Base-by-base conservation (phyloP, 768 basidiomycete species). In the Pleurotus platypus region DNA sequence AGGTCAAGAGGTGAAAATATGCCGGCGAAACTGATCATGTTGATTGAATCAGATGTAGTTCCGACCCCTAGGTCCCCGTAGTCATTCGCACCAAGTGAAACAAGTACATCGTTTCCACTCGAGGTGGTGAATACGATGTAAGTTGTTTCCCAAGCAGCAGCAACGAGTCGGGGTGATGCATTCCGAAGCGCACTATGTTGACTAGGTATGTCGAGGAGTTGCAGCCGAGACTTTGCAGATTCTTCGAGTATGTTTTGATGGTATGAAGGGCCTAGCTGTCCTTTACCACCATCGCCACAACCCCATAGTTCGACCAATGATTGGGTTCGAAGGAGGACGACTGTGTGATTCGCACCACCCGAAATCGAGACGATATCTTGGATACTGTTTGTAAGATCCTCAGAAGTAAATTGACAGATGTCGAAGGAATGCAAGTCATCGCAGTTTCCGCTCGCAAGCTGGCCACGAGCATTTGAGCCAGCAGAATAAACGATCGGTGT, bases 51-150 rank as follows among this genome's bases (percentile, higher is more conserved):
- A 22, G 16, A 7, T 13, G 6, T 20, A 1, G 57, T 59, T 4
- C 81, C 87, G 46, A 80, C 64, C 1, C 92, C 93, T 46, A 93
- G 76, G 66, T 89, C 86, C 2, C 92, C 93, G 63, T 86, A 93
- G 66, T 93, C 93, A 70, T 95, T 80, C 1, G 85, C 79, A 1
- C 95, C 95, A 78, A 94, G 86, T 2, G 93, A 84, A 20, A 96
- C 64, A 26, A 95, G 61, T 2, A 82, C 65, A 61, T 87, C 89
- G 47, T 69, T 65, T 22, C 65, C 64, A 5, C 67, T 74, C 13
- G 67, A 61, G 50, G 63, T 65, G 9, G 80, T 77, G 12, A 92
- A 71, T 2, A 85, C 86, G 46, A 92, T 70, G 63, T 88, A 92
- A 51, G 85, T 85, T 5, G 92, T 92, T 69, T 96, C 89, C 94